Conservation (phyloP, 139 green algal species). For the Pseudopediastrum boryanum region DNA sequence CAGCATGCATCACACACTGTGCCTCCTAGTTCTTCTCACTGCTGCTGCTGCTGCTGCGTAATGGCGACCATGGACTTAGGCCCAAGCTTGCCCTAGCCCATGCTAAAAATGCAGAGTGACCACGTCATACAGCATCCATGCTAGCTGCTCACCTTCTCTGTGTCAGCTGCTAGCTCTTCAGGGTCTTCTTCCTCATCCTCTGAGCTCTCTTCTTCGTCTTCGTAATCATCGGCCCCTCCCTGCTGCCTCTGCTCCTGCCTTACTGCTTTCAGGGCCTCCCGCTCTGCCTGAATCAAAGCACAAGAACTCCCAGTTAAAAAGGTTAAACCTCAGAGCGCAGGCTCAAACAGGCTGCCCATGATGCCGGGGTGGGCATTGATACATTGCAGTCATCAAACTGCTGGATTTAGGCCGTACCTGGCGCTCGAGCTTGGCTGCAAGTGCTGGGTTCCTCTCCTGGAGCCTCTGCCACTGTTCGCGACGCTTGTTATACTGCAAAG, state of each 20-base stretch:
- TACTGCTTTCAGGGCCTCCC: background rate
- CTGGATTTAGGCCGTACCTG: slow-evolving; percentile 19
- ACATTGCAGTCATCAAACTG: background rate
- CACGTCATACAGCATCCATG: background rate
- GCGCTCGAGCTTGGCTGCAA: slow-evolving; percentile 56
- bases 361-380: no score
- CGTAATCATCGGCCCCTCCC: background rate
- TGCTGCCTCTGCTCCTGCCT: slow-evolving; percentile 21
- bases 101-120: no score
- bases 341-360: no score
- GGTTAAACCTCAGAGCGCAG: background rate
- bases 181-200: background rate
- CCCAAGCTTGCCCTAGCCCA: no score
- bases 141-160: slow-evolving; percentile 9
- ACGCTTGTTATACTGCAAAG: slow-evolving; percentile 82
- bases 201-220: slow-evolving; percentile 2
- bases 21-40: no score
- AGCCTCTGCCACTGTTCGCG: slow-evolving; percentile 82
- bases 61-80: no score
- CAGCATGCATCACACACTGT: no score
- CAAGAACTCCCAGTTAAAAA: background rate
- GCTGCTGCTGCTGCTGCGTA: no score
- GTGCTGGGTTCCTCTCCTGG: slow-evolving; percentile 79
- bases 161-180: background rate
- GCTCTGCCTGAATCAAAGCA: background rate